Evolutionary conservation across 768 basidiomycete species (phyloP).

Genomic region (Omphalotus guepiniiformis): DNA sequence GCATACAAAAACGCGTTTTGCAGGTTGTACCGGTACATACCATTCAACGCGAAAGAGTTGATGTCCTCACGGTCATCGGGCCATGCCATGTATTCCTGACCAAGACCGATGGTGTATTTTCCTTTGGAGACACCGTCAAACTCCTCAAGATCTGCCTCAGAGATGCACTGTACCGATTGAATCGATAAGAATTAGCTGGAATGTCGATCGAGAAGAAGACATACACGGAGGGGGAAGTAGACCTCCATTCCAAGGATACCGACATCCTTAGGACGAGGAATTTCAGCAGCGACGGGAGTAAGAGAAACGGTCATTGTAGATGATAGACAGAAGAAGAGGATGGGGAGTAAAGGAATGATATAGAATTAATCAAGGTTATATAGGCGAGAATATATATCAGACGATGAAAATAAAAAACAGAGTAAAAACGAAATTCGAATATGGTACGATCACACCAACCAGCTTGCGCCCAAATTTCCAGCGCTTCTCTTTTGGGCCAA

Average conservation of each 20-base stretch:
- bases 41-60: constrained; percentile 94
- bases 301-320: constrained; percentile 27
- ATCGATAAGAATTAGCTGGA: constrained; percentile 8
- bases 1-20: neutral
- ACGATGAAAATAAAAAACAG: constrained; percentile 8
- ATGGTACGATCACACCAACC: constrained; percentile 14
- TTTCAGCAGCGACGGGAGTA: constrained; percentile 28
- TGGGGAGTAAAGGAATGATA: neutral
- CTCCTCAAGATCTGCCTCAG: constrained; percentile 89
- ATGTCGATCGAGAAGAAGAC: constrained; percentile 22
- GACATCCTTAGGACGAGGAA: constrained; percentile 82
- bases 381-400: constrained; percentile 7
- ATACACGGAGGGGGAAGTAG: constrained; percentile 89
- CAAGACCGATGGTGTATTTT: constrained; percentile 99
- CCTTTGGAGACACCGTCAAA: constrained; percentile 94
- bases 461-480: neutral
- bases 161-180: constrained; percentile 80
- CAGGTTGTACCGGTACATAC: constrained; percentile 37
- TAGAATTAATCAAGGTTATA: constrained; percentile 10
- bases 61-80: constrained; percentile 99
- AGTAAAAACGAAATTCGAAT: constrained; percentile 10
- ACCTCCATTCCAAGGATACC: constrained; percentile 92
- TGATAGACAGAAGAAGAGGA: neutral
- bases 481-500: neutral
- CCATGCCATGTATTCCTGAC: constrained; percentile 98